Conservation (phyloP, 208 protist species). For the Phytomonas francai region DNA sequence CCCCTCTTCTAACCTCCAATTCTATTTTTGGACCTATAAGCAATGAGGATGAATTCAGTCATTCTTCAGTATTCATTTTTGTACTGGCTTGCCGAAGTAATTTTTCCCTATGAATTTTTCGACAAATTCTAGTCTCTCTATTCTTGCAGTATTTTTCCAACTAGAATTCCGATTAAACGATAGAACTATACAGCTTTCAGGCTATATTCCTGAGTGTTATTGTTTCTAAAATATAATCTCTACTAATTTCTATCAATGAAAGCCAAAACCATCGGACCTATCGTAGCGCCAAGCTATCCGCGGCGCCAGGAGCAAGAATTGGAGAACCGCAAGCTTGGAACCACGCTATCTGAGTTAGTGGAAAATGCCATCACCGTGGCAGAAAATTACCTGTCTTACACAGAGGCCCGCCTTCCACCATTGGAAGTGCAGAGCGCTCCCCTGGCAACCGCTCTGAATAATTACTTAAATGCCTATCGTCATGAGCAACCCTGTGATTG, state of each 20-base stretch:
- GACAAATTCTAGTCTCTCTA: background rate
- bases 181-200: background rate
- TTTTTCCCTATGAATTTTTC: background rate
- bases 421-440: conserved; percentile 29
- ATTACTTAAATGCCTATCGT: conserved; percentile 44
- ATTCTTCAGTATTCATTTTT: background rate
- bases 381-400: conserved; percentile 66
- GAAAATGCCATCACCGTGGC: conserved; percentile 60
- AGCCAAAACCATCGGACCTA: conserved; percentile 9
- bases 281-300: conserved; percentile 54
- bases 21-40: conserved; percentile 2
- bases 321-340: conserved; percentile 50
- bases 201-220: background rate
- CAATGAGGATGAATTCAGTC: background rate
- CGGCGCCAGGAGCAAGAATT: conserved; percentile 43
- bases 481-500: conserved; percentile 65
- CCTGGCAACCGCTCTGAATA: conserved; percentile 20
- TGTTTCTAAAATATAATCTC: background rate
- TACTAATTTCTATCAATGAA: conserved; percentile 2
- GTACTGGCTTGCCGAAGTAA: background rate
- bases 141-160: conserved; percentile 3
- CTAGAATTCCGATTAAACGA: background rate
- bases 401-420: conserved; percentile 50
- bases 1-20: background rate
- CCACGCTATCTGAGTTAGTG: conserved; percentile 36